Conservation (phyloP, 2,329 filamentous ascomycete species). For the Zymoseptoria brevis region DNA sequence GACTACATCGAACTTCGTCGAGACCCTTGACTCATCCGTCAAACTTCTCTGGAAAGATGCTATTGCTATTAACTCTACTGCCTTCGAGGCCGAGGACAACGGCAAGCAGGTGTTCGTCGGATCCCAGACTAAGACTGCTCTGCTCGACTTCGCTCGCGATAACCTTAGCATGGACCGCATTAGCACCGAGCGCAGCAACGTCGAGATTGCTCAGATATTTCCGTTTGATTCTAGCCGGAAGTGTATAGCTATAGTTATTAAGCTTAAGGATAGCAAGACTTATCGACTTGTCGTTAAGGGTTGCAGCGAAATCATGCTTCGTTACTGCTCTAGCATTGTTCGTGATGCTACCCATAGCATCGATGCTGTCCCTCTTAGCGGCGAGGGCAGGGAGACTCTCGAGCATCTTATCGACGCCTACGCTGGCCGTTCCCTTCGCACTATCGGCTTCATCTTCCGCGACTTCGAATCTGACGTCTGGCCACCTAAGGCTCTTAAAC, state of each 20-base stretch:
- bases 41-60: slow-evolving; percentile 55
- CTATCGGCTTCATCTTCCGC: slow-evolving; percentile 74
- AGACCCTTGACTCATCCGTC: slow-evolving; percentile 44
- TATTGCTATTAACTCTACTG: slow-evolving; percentile 60
- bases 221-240: slow-evolving; percentile 59
- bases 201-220: slow-evolving; percentile 49
- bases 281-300: slow-evolving; percentile 51
- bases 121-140: slow-evolving; percentile 69
- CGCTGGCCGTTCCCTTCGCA: slow-evolving; percentile 70
- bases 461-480: slow-evolving; percentile 64
- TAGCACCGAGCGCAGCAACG: slow-evolving; percentile 54
- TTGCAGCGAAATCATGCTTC: slow-evolving; percentile 44
- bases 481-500: slow-evolving; percentile 54
- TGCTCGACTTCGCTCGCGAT: slow-evolving; percentile 61
- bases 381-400: slow-evolving; percentile 51
- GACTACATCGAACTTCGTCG: slow-evolving; percentile 47
- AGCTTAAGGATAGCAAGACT: slow-evolving; percentile 42
- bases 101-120: slow-evolving; percentile 57
- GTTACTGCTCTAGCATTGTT: slow-evolving; percentile 45
- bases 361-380: slow-evolving; percentile 45
- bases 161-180: slow-evolving; percentile 57
- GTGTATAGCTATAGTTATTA: slow-evolving; percentile 60
- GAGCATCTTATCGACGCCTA: slow-evolving; percentile 66
- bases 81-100: slow-evolving; percentile 58
- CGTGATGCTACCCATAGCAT: slow-evolving; percentile 53